These are phyloP conservation scores for Aureobasidium sp. DNA, from an alignment of 2,329 filamentous ascomycete genomes.

Conservation along the genomic window DNA sequence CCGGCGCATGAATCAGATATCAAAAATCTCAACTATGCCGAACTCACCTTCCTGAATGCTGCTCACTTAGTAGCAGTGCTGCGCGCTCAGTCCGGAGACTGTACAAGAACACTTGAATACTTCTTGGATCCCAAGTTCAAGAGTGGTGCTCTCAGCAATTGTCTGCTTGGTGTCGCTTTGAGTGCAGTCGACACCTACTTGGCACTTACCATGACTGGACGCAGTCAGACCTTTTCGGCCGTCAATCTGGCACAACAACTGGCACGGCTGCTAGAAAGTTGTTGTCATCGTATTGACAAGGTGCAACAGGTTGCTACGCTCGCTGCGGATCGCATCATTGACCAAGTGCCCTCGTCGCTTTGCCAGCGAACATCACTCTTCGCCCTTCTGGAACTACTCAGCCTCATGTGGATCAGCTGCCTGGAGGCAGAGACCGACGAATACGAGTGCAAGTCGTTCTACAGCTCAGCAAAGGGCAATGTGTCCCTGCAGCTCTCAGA, in stretches of 20 bases:
- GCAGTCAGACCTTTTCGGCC: slow-evolving; percentile 73
- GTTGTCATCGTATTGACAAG: slow-evolving; percentile 87
- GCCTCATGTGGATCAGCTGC: slow-evolving; percentile 92
- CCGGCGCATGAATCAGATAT: slow-evolving; percentile 73
- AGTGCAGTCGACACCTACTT: slow-evolving; percentile 75
- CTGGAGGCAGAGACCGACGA: slow-evolving; percentile 90
- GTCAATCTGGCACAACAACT: slow-evolving; percentile 86
- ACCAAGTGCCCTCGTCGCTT: slow-evolving; percentile 76
- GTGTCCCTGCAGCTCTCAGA: slow-evolving; percentile 90
- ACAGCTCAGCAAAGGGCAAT: slow-evolving; percentile 67
- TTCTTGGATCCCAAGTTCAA: slow-evolving; percentile 86
- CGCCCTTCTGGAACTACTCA: slow-evolving; percentile 82
- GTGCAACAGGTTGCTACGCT: slow-evolving; percentile 80
- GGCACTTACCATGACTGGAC: slow-evolving; percentile 62
- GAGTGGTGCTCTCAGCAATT: slow-evolving; percentile 52
- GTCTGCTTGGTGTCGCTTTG: slow-evolving; percentile 56
- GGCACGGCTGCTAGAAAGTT: slow-evolving; percentile 74
- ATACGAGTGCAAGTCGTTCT: slow-evolving; percentile 78
- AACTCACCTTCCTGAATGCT: slow-evolving; percentile 85
- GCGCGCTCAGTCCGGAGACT: slow-evolving; percentile 79
- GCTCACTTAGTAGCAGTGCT: slow-evolving; percentile 84
- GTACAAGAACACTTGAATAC: slow-evolving; percentile 81
- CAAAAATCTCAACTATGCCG: slow-evolving; percentile 75
- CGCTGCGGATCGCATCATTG: slow-evolving; percentile 80
- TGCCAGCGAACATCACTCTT: slow-evolving; percentile 89